A percentile compares a stretch with the other conserved stretches of the same genome.
Conservation (phyloP, 2,329 filamentous ascomycete genomes). For the Dendryphion nanum region DNA sequence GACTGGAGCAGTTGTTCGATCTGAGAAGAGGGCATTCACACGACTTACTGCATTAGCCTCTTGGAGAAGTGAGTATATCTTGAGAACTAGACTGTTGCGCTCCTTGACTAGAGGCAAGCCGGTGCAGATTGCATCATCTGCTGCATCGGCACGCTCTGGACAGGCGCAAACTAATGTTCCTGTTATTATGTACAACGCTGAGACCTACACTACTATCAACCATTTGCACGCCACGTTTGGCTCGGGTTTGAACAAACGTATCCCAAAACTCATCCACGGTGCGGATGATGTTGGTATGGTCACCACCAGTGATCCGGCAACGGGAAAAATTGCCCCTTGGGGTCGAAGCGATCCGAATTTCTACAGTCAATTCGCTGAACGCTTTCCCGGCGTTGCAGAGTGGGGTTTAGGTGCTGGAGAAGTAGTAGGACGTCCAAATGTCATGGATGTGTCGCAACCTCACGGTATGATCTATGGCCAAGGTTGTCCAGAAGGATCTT, state of each 20-base stretch:
- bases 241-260: conserved; percentile 64
- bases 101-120: conserved; percentile 83
- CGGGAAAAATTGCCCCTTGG: conserved; percentile 77
- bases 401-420: conserved; percentile 80
- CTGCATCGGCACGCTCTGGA: conserved; percentile 53
- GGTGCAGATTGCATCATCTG: conserved; percentile 50
- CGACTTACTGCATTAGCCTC: conserved; percentile 81
- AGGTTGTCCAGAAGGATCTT: conserved; percentile 77
- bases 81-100: conserved; percentile 79
- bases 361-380: conserved; percentile 75
- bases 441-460: conserved; percentile 85
- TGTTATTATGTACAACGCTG: conserved; percentile 81
- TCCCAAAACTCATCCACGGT: conserved; percentile 79
- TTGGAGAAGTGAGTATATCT: conserved; percentile 93
- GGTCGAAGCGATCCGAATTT: conserved; percentile 73
- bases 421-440: conserved; percentile 72
- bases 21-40: conserved; percentile 76
- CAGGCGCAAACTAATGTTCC: conserved; percentile 67
- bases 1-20: conserved; percentile 52
- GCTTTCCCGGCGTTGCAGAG: conserved; percentile 68
- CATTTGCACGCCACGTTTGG: conserved; percentile 77
- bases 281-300: conserved; percentile 73
- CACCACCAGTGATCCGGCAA: conserved; percentile 77
- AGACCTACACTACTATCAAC: conserved; percentile 75
- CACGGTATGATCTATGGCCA: conserved; percentile 84